Evolutionary conservation across 1,139 yeast species (phyloP).

Genomic region (Diutina ranongensis): DNA sequence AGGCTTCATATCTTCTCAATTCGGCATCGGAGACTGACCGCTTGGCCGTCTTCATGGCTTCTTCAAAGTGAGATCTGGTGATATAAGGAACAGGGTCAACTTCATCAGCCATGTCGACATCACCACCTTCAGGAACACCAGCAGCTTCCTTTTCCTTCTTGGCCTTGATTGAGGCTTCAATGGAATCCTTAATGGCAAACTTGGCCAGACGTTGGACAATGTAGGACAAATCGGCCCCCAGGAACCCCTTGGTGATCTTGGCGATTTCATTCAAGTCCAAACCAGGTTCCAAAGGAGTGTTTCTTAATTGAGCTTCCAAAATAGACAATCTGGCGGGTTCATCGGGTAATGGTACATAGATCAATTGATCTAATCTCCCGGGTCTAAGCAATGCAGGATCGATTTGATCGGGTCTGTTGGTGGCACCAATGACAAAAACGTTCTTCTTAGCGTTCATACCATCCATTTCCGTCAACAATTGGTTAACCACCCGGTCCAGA

Average conservation of each 20-base stretch:
- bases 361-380: constrained; percentile 96
- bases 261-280: constrained; percentile 82
- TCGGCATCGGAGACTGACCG: constrained; percentile 96
- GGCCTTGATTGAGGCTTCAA: constrained; percentile 63
- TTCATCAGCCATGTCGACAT: constrained; percentile 33
- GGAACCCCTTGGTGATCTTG: constrained; percentile 87
- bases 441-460: constrained; percentile 99
- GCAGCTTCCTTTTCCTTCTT: constrained; percentile 37
- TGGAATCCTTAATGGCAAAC: constrained; percentile 95
- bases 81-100: constrained; percentile 94
- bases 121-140: constrained; percentile 24
- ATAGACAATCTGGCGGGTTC: constrained; percentile 89
- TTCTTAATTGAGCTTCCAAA: constrained; percentile 90
- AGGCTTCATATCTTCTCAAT: constrained; percentile 96
- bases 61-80: constrained; percentile 88
- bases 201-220: constrained; percentile 98
- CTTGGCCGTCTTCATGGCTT: constrained; percentile 98
- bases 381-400: constrained; percentile 99
- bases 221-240: constrained; percentile 97
- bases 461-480: constrained; percentile 97
- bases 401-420: constrained; percentile 97
- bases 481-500: constrained; percentile 95
- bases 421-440: constrained; percentile 97
- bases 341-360: constrained; percentile 97
- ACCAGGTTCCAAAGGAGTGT: constrained; percentile 97